Evolutionary conservation across 805 yeast species (phyloP), one percentile per base, ranked within the genome.

Genomic region (Monosporozyma aquatica): DNA sequence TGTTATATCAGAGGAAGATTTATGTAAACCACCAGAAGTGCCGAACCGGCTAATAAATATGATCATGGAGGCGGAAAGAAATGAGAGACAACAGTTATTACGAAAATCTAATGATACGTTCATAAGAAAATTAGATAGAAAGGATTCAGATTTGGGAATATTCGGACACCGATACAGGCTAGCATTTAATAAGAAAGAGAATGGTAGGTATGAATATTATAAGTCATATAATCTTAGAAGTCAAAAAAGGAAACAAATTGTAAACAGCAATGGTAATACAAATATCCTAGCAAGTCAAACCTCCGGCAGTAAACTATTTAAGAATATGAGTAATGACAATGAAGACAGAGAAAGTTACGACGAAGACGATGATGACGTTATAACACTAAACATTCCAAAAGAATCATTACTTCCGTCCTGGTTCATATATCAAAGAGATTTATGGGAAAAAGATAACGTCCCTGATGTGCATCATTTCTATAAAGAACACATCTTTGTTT

Each of bases 321-420:
- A n/a, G n/a, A n/a, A 9, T 5, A 29, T 18, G 3, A 23, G 18
- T 20, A 20, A 32, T 3, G 23, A 32, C 11, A 32, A 32, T 10
- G 35, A 32, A 18, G 35, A 32, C 8, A 9, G 25, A 6, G 25
- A 23, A 23, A 9, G 25, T n/a, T n/a, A n/a, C 6, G 25, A 9
- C 6, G 22, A 10, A 20, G 38, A 14, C 21, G 35, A 38, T 10
- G 40, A 34, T 8, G 43, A 49, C 11, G 30, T 40, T 5, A 25
- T 44, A 7, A 36, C 40, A 9, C 55, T 78, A 42, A 66, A 65
- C 40, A 68, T 83, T 6, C 95, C 95, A 0, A 65, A 70, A 7
- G 87, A 79, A 40, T 61, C 68, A 10, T 66, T 71, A 32, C 66
- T 87, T n/a, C 95, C 95, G 0, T 65, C 57, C 1, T 87, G 96